A percentile compares a stretch with the other conserved stretches of the same genome.
phyloP scores from a whole-genome alignment of 495 filamentous ascomycete species.

The Neurospora sp. region DNA sequence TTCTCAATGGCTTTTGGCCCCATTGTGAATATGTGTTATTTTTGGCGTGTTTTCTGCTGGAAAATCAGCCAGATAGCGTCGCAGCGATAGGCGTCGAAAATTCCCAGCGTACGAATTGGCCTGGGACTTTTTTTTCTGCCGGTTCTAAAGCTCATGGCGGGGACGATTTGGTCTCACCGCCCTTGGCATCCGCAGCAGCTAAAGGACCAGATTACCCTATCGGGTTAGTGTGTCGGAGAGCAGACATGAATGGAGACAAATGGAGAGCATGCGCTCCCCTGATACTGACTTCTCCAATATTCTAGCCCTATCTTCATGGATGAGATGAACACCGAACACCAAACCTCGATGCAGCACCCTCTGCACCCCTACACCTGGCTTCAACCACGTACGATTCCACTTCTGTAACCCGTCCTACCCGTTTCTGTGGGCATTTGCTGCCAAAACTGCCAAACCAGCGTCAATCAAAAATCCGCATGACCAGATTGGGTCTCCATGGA shows the following conservation, averaged over 20 bases:
- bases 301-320: neutral
- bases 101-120: conserved; percentile 5
- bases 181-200: neutral
- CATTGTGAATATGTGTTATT: conserved; percentile 23
- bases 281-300: neutral
- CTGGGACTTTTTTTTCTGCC: conserved; percentile 25
- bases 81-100: conserved; percentile 7
- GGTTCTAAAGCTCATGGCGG: conserved; percentile 13
- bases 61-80: neutral
- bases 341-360: neutral
- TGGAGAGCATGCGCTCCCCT: neutral
- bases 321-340: neutral
- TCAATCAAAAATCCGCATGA: neutral
- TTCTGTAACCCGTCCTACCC: neutral
- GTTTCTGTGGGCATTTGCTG: neutral
- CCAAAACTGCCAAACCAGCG: neutral
- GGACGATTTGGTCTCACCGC: conserved; percentile 13
- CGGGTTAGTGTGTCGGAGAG: neutral
- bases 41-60: conserved; percentile 12
- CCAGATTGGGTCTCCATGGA: neutral
- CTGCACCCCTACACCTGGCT: neutral
- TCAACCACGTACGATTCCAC: neutral
- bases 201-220: neutral
- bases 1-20: conserved; percentile 24
- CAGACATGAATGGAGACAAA: neutral